Evolutionary conservation across 805 yeast genomes (phyloP), one percentile per base, ranked within the genome.

Genomic region (Schizosaccharomyces cryophilus): DNA sequence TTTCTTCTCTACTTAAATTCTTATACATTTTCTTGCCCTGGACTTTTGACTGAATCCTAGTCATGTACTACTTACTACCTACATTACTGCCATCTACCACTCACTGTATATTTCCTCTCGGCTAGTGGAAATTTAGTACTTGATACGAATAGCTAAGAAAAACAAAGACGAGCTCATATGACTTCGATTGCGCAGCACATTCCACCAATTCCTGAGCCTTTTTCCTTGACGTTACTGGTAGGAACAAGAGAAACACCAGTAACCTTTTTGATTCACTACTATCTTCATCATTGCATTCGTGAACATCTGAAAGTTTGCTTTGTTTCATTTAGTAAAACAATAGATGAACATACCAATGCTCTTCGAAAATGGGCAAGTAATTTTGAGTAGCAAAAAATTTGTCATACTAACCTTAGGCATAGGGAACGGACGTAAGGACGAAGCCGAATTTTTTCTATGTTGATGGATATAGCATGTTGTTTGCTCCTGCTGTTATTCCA

Each of bases 301-400:
- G 56, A 21, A 51, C 17, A n/a, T 7, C 11, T 24, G 6, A 29
- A 29, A 17, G 35, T 29, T 51, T 51, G 30, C 15, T 51, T 51
- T 29, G 30, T 51, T 24, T 24, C 35, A 5, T 51, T 51, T 29
- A 24, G 35, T 21, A 21, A 29, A 51, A 51, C 56, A 2, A 24
- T 51, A 29, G 56, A 51, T 29, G 56, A 51, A 17, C 56, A 51
- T 26, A 29, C 35, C 3, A 21, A 19, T 21, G 35, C 35, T 29
- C 21, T 51, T 21, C 56, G 56, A 24, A 51, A 51, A 51, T 51
- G 56, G 56, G 56, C 26, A 51, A 24, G 56, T 51, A 51, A 48
- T 6, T 11, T n/a, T 6, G 56, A 4, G 26, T 24, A 29, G 19
- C n/a, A 24, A 29, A 26, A 21, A 17, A 24, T n/a, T n/a, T 29